phyloP scores from a whole-genome alignment of 2,329 filamentous ascomycete genomes.

The Hypomyces rosellus region DNA sequence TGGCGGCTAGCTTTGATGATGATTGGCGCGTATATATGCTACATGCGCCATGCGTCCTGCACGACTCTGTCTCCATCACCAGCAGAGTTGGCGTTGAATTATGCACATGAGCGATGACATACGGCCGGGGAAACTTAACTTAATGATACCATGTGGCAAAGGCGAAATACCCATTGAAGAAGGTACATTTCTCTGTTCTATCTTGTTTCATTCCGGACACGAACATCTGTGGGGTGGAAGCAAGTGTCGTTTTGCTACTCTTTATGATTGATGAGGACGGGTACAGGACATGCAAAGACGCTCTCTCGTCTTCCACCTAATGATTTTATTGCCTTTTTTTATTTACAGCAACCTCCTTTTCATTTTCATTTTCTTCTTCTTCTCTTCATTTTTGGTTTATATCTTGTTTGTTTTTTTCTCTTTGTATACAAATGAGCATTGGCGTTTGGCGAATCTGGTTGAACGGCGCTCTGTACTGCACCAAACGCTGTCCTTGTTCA shows the following conservation, averaged over 20 bases:
- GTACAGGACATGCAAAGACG: too few species aligned
- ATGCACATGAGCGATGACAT: conserved; percentile 10
- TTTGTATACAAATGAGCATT: conserved; percentile 23
- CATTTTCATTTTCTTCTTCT: background rate
- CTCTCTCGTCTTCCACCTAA: background rate
- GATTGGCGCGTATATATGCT: conserved; percentile 4
- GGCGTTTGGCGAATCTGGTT: conserved; percentile 26
- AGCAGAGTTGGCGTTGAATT: conserved; percentile 8
- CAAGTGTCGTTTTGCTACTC: too few species aligned
- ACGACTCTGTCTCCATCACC: conserved; percentile 13
- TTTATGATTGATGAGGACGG: too few species aligned
- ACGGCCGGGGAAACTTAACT: conserved; percentile 6
- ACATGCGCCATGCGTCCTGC: conserved; percentile 18
- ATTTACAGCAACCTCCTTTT: background rate
- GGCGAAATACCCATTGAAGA: conserved; percentile 8
- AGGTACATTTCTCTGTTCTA: background rate
- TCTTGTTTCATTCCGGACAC: too few species aligned
- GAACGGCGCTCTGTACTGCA: conserved; percentile 15
- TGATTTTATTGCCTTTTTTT: background rate
- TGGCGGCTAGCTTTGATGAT: conserved; percentile 22
- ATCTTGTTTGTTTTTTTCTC: background rate
- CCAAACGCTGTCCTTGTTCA: conserved; percentile 10
- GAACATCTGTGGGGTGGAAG: too few species aligned
- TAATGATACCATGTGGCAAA: conserved; percentile 8
- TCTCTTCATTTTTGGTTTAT: background rate